Evolutionary conservation across 2,329 filamentous ascomycete species (phyloP), one percentile per base, ranked within the genome.

Genomic region (Xylaria sp.): DNA sequence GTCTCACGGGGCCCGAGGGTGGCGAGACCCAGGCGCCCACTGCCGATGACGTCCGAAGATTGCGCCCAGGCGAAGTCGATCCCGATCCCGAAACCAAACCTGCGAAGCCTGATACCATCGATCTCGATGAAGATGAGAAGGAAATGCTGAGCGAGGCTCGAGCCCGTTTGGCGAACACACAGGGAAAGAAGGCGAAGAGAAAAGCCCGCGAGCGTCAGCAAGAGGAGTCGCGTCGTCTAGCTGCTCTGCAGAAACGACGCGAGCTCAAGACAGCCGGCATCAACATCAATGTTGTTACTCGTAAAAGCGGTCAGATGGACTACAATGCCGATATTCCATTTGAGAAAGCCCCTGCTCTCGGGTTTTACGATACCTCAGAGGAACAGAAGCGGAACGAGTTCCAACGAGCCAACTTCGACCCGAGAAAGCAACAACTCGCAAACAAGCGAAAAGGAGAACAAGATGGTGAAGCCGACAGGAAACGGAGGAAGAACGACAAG

Each of bases 321-420:
- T 99, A 99, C 79, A 99, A 99, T 75, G 94, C 94, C 68, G 94
- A 99, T 69, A 96, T 99, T 65, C 94, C 94, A 0, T 97, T 99
- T 66, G 94, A 99, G 74, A 97, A 94, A 75, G 90, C 90, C 65
- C 88, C 94, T 0, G 88, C 89, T 0, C 79, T 87, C 19, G 94
- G 94, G 10, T 99, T 99, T 73, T 96, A 93, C 76, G 93, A 99
- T 72, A 99, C 94, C 0, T 80, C 80, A 2, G 92, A 97, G 11
- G 94, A 99, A 72, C 79, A 89, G 66, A 76, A 79, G 3, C 82
- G 80, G 66, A 99, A 99, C 73, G 93, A 99, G 74, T 83, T 83
- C 60, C 88, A 96, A 72, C 85, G 91, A 54, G 86, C 90, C 59
- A 85, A 87, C 57, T 97, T 97, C 66, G 94, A 99, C 73, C 94